Evolutionary conservation across 306 rosid genomes (phyloP).

Genomic region (Vicia sativa): DNA sequence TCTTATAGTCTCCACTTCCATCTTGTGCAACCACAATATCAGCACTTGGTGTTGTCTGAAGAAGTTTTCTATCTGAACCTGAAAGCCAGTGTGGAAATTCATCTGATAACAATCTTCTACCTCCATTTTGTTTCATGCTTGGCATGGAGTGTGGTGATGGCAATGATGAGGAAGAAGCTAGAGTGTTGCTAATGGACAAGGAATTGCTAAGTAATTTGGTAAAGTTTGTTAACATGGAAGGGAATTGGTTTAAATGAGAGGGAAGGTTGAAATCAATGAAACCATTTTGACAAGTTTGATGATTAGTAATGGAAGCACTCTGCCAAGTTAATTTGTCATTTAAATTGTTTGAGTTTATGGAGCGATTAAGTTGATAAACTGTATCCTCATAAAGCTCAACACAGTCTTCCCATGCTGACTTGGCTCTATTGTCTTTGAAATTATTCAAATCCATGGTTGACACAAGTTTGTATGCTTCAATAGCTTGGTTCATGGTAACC

Average conservation of each 20-base stretch:
- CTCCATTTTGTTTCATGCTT: conserved; percentile 29
- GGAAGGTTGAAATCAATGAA: conserved; percentile 54
- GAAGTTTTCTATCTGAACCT: conserved; percentile 54
- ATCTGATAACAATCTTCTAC: conserved; percentile 48
- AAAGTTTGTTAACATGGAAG: conserved; percentile 59
- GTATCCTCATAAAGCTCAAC: conserved; percentile 73
- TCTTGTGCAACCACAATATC: conserved; percentile 75
- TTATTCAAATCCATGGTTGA: conserved; percentile 49
- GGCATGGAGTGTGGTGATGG: no score
- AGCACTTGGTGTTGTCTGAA: conserved; percentile 40
- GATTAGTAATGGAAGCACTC: conserved; percentile 78
- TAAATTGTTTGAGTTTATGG: conserved; percentile 42
- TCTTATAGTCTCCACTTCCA: conserved; percentile 62
- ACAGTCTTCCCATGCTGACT: conserved; percentile 73
- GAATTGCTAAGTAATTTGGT: conserved; percentile 76
- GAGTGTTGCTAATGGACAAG: conserved; percentile 52
- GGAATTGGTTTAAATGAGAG: conserved; percentile 47
- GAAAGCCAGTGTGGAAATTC: conserved; percentile 64
- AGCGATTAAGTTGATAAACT: conserved; percentile 57
- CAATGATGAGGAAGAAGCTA: conserved; percentile 18
- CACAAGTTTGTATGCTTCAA: conserved; percentile 54
- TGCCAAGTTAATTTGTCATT: conserved; percentile 62
- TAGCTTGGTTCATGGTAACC: conserved; percentile 70
- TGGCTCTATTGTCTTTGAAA: conserved; percentile 45
- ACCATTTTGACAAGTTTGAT: conserved; percentile 77